These are phyloP conservation scores for Pseudophaeomoniella oleicola DNA, from an alignment of 2,329 filamentous ascomycete species.

Conservation along the genomic window DNA sequence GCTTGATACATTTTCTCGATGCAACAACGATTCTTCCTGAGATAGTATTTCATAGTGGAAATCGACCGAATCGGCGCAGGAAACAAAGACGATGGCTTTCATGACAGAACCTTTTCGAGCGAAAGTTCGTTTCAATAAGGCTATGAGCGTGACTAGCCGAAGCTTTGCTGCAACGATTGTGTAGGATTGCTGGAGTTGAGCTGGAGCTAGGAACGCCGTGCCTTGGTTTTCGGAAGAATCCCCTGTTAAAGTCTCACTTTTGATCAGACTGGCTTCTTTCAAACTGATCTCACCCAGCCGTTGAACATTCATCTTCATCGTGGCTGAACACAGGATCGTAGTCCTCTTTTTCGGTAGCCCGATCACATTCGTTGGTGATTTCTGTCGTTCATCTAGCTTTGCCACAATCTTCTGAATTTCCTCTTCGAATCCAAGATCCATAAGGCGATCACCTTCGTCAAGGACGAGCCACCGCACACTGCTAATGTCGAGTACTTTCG, in stretches of 20 bases:
- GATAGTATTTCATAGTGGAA: conserved; percentile 84
- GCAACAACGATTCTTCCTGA: conserved; percentile 11
- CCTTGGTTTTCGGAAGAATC: conserved; percentile 36
- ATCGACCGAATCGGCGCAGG: conserved; percentile 91
- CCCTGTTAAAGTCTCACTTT: conserved; percentile 46
- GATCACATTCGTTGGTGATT: conserved; percentile 45
- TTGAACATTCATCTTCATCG: conserved; percentile 95
- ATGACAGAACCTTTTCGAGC: conserved; percentile 79
- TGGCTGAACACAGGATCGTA: conserved; percentile 88
- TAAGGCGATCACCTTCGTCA: conserved; percentile 92
- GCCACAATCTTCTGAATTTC: conserved; percentile 79
- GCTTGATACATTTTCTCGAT: neutral
- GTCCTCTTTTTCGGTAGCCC: conserved; percentile 58
- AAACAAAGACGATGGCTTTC: conserved; percentile 95
- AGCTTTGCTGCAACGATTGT: conserved; percentile 78
- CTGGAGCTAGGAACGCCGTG: conserved; percentile 61
- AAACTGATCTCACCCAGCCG: conserved; percentile 87
- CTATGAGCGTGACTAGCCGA: conserved; percentile 73
- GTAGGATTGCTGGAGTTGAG: conserved; percentile 88
- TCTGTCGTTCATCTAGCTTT: conserved; percentile 53
- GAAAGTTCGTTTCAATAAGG: conserved; percentile 75
- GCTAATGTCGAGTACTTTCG: conserved; percentile 72
- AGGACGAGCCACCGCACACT: conserved; percentile 87
- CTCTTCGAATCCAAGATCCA: conserved; percentile 95
- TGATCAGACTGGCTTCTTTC: conserved; percentile 80